phyloP scores from a whole-genome alignment of 768 basidiomycete species.

The Psilocybe azurescens region DNA sequence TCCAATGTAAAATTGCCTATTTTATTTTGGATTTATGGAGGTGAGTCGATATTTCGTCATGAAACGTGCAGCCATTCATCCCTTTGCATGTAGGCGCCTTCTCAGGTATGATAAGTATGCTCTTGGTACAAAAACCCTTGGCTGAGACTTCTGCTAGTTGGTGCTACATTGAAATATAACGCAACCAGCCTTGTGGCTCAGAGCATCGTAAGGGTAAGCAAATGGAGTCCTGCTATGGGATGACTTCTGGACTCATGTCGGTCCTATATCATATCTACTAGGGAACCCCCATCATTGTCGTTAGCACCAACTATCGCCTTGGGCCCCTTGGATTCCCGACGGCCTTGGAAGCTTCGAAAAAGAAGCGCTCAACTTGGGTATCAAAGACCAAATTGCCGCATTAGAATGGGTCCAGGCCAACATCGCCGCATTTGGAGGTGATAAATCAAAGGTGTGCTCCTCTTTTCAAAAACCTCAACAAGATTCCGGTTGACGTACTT shows the following conservation, averaged over 20 bases:
- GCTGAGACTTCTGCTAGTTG: conserved; percentile 18
- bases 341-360: conserved; percentile 39
- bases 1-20: conserved; percentile 25
- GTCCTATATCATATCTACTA: conserved; percentile 1
- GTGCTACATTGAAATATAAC: conserved; percentile 29
- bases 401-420: conserved; percentile 61
- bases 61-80: not conserved
- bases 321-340: conserved; percentile 48
- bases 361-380: conserved; percentile 44
- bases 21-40: conserved; percentile 29
- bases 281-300: conserved; percentile 46
- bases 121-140: too few relatives aligned
- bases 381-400: conserved; percentile 46
- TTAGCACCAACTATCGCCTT: conserved; percentile 44
- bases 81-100: not conserved
- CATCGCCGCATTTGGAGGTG: conserved; percentile 62
- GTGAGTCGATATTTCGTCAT: not conserved
- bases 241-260: not conserved
- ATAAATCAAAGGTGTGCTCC: conserved; percentile 29
- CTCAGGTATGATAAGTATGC: not conserved
- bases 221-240: not conserved
- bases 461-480: not conserved
- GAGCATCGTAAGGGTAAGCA: conserved; percentile 33
- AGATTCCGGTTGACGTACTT: not conserved
- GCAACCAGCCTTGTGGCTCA: conserved; percentile 34